These are phyloP conservation scores for Pleurotus salmoneostramineus DNA, from an alignment of 768 basidiomycete species.

Conservation along the genomic window DNA sequence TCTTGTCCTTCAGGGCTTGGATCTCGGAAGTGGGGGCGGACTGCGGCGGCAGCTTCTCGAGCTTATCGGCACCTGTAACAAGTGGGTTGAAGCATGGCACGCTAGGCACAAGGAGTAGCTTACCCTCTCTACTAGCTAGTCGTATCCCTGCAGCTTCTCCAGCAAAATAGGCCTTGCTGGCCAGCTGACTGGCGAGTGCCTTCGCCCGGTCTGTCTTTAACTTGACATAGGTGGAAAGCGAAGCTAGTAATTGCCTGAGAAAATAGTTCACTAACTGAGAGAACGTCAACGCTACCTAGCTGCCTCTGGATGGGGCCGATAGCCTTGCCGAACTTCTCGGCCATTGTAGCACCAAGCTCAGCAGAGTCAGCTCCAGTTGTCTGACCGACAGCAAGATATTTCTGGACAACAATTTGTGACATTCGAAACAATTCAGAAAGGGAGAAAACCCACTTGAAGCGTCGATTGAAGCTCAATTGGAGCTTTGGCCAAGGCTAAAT, in stretches of 20 bases:
- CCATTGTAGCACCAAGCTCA: slow-evolving; percentile 90
- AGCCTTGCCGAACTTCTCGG: slow-evolving; percentile 79
- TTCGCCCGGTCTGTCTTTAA: slow-evolving; percentile 83
- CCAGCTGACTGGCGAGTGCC: slow-evolving; percentile 78
- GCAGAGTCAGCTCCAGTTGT: slow-evolving; percentile 70
- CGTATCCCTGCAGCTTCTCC: slow-evolving; percentile 84
- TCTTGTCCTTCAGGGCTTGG: slow-evolving; percentile 58
- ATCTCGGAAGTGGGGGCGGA: slow-evolving; percentile 60
- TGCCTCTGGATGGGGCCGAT: slow-evolving; percentile 77
- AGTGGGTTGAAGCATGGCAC: background rate
- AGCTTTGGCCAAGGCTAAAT: slow-evolving; percentile 79
- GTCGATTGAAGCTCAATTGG: slow-evolving; percentile 92
- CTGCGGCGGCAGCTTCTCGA: slow-evolving; percentile 60
- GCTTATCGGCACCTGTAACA: slow-evolving; percentile 45
- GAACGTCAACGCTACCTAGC: slow-evolving; percentile 45
- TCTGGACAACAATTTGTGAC: slow-evolving; percentile 38
- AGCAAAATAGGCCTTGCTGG: slow-evolving; percentile 85
- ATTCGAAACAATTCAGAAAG: background rate
- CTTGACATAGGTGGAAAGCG: slow-evolving; percentile 47
- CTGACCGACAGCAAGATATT: slow-evolving; percentile 81
- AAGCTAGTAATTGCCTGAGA: slow-evolving; percentile 32
- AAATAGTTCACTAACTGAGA: background rate
- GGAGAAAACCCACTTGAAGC: slow-evolving; percentile 59
- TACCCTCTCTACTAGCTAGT: slow-evolving; percentile 63
- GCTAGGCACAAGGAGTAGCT: slow-evolving; percentile 13